Percentiles rank a stretch among this genome's conserved stretches.
These are phyloP conservation scores for Xylogone sp. DNA, from an alignment of 2,329 filamentous ascomycete genomes.

Conservation along the genomic window DNA sequence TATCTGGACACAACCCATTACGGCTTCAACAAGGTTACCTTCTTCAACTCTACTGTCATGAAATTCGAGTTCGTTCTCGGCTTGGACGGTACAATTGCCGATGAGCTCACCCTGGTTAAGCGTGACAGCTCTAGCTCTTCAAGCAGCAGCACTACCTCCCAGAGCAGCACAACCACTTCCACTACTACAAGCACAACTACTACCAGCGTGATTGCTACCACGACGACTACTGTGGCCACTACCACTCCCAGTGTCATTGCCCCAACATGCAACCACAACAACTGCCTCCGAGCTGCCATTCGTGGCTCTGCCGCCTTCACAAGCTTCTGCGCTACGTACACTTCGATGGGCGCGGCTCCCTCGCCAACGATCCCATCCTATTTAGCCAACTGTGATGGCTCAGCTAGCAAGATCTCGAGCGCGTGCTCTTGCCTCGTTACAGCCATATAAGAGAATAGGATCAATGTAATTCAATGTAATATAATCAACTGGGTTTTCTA, in stretches of 20 bases:
- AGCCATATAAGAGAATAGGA: background rate
- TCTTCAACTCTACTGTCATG: constrained; percentile 34
- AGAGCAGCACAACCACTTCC: background rate
- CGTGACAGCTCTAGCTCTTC: background rate
- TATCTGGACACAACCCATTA: constrained; percentile 40
- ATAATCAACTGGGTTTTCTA: too few relatives aligned
- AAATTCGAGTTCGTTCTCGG: constrained; percentile 44
- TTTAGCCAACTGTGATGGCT: constrained; percentile 23
- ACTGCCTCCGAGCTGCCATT: constrained; percentile 30
- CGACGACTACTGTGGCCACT: background rate
- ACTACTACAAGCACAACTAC: background rate
- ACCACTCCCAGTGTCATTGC: constrained; percentile 4
- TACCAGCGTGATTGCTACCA: background rate
- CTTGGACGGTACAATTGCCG: constrained; percentile 32
- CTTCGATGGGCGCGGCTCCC: constrained; percentile 8
- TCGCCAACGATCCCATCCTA: constrained; percentile 15
- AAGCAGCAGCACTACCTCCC: background rate
- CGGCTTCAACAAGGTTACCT: constrained; percentile 42
- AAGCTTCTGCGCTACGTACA: constrained; percentile 23
- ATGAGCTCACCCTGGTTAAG: constrained; percentile 32
- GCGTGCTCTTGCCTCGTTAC: constrained; percentile 26
- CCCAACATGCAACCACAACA: constrained; percentile 24
- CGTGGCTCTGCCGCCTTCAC: constrained; percentile 16
- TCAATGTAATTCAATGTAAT: background rate
- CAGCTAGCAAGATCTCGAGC: constrained; percentile 17